Evolutionary conservation across 2,329 filamentous ascomycete genomes (phyloP), one percentile per base, ranked within the genome.

Genomic region (Aspergillus niger): DNA sequence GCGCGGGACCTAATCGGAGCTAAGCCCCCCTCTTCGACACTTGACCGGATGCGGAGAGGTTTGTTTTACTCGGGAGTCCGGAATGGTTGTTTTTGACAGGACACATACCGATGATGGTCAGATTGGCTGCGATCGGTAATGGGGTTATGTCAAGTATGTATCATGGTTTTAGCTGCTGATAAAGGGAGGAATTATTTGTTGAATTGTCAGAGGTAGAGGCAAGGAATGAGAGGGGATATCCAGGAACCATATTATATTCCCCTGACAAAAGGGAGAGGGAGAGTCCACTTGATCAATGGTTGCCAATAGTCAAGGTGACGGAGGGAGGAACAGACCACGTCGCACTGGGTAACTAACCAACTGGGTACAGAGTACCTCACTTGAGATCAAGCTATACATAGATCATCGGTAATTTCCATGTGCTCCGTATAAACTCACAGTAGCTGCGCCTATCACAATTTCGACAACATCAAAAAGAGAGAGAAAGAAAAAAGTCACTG

Each of bases 261-360:
- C 53, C 43, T 55, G 39, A 36, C 36, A 6, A 41, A 15, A 36
- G 10, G 32, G 32, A 36, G 32, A 32, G 30, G 28, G 6, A 28
- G 39, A 44, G 39, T 17, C 32, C 32, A 36, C 32, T 36, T 39
- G 24, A 13, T 38, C 24, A 44, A 55, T 36, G 53, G 39, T 55
- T 32, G 53, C 41, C 53, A 44, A 55, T 55, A 55, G 39, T 55
- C 26, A 39, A 20, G 28, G 10, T 13, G 41, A 55, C 39, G 52
- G 52, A 30, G 52, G 52, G 53, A 55, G 2, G 53, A 47, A 55
- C 39, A 28, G 53, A 55, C 53, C 53, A 55, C 2, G 53, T 47
- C 47, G 47, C 15, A 49, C n/a, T 49, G 30, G 30, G 30, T 32
- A 32, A 32, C 30, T 32, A 32, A 3, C 10, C 10, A 32, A 32